Evolutionary conservation across 2,329 filamentous ascomycete genomes (phyloP), one percentile per base, ranked within the genome.

Genomic region (Colletotrichum trifolii): DNA sequence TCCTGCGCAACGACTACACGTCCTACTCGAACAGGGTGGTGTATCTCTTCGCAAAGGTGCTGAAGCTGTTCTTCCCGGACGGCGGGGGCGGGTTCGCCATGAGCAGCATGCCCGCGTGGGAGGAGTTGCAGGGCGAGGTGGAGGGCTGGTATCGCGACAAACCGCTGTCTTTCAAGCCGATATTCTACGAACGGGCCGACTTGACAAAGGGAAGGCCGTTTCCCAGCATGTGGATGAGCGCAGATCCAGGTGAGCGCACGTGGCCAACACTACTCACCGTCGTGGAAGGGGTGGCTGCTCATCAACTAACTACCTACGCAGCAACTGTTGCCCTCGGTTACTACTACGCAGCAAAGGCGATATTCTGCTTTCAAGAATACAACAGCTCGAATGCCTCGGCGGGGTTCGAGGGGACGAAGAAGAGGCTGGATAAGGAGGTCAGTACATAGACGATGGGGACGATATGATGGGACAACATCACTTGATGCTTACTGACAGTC

Each of bases 281-380:
- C 12, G n/a, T 11, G 2, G 33, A 9, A 46, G 15, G 12, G 12
- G 2, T 42, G 3, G 6, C 25, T 40, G 13, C 43, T 13, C 25
- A 25, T 34, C 57, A 8, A 8, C n/a, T 13, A 8, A 8, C n/a
- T 13, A 3, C 13, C 13, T 13, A 3, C 13, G 12, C 4, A 45
- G 15, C 10, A 74, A 77, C 76, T 2, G 73, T 79, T 25, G 77
- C 74, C 10, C 62, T 78, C 67, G 76, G 78, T 47, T 77, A 79
- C 54, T 79, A 78, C 33, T 74, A 78, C 53, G 71, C 76, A 2
- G 50, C 66, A 0, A 67, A 52, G 11, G 58, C 64, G 12, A 56
- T 71, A 7, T 64, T 69, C 13, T 66, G 53, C 43, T 61, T 71
- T n/a, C 67, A 59, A 2, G 56, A 61, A 12, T 61, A 66, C 55